Evolutionary conservation across 148 eudicot species (phyloP).

Genomic region (Vaccinium corymbosum): DNA sequence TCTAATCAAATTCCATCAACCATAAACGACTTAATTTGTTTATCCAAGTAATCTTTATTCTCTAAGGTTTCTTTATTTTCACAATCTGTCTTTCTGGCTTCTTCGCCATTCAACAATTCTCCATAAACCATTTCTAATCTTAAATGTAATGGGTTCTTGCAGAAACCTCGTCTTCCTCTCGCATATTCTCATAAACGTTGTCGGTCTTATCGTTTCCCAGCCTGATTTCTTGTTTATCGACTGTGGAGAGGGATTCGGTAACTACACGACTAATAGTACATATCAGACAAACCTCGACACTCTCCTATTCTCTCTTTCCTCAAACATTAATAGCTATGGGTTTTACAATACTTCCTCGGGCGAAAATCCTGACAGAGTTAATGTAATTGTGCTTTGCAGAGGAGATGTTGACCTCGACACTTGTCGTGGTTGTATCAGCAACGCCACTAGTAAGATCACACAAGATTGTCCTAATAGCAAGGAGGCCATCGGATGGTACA

Average conservation of each 20-base stretch:
- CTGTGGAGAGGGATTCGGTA: slow-evolving; percentile 19
- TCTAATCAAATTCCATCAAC: too few species aligned
- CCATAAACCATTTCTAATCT: background rate
- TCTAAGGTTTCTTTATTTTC: background rate
- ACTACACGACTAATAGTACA: slow-evolving; percentile 19
- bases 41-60: background rate
- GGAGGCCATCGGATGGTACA: slow-evolving; percentile 25
- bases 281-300: slow-evolving; percentile 40
- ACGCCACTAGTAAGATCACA: background rate
- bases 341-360: slow-evolving; percentile 26
- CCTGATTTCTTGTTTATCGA: background rate
- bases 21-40: too few species aligned
- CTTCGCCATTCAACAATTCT: background rate
- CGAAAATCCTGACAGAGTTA: background rate
- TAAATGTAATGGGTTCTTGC: background rate
- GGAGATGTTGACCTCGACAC: background rate
- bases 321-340: slow-evolving; percentile 29
- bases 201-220: slow-evolving; percentile 2
- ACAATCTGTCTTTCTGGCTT: background rate
- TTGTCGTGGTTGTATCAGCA: background rate
- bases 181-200: background rate
- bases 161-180: background rate
- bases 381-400: background rate
- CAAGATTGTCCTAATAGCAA: background rate
- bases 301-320: slow-evolving; percentile 33